phyloP scores from a whole-genome alignment of 2,329 filamentous ascomycete species.

The Plectosphaerella cucumerina region DNA sequence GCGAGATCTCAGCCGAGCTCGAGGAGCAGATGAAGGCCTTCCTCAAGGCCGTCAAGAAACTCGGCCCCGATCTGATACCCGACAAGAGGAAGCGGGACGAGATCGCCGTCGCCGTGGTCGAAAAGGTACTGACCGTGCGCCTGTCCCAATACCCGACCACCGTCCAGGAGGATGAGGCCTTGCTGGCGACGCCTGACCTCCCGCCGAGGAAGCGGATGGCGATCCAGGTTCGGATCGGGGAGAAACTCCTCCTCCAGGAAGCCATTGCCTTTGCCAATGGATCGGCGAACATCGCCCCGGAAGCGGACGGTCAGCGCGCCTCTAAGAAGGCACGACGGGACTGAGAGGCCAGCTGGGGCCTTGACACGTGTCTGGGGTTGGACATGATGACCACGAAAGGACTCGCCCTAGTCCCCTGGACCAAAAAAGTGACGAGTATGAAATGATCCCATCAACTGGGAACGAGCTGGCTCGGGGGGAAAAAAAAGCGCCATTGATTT shows the following conservation, averaged over 20 bases:
- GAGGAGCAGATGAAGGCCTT: conserved; percentile 45
- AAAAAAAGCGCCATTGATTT: too few species aligned
- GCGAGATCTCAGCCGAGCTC: conserved; percentile 45
- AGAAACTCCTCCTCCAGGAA: conserved; percentile 63
- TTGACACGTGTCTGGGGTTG: not conserved
- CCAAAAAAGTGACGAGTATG: too few species aligned
- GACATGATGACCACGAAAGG: too few species aligned
- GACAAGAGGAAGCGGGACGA: conserved; percentile 48
- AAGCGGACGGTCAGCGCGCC: conserved; percentile 20
- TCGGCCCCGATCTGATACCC: conserved; percentile 33
- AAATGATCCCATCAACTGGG: too few species aligned
- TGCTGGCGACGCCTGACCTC: conserved; percentile 25
- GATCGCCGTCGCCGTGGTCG: conserved; percentile 35
- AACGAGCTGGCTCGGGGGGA: too few species aligned
- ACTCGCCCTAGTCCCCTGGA: too few species aligned
- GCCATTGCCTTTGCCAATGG: conserved; percentile 34
- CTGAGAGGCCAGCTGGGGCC: not conserved
- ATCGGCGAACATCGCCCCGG: conserved; percentile 13
- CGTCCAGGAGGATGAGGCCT: conserved; percentile 32
- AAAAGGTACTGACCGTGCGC: conserved; percentile 30
- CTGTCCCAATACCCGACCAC: conserved; percentile 38
- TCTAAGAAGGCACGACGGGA: conserved; percentile 22
- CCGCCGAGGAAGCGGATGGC: conserved; percentile 53
- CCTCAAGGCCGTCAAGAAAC: conserved; percentile 44
- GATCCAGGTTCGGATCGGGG: conserved; percentile 62